Evolutionary conservation across 1,139 yeast genomes (phyloP).

Genomic region (Candida sanyaensis): DNA sequence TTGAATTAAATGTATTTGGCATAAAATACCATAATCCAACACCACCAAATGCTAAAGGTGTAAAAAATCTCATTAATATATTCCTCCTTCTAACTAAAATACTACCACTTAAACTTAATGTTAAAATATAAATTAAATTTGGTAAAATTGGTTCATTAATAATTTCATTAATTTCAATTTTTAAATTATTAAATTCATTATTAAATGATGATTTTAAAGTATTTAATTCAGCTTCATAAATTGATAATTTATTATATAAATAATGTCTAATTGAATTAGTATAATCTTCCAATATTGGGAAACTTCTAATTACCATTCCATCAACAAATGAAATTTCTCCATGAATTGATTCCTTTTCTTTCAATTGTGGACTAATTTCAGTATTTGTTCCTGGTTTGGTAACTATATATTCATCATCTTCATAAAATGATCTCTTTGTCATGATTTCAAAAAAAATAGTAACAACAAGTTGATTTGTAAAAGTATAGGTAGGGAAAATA

Average conservation of each 20-base stretch:
- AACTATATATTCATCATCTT: constrained; percentile 48
- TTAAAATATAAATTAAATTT: constrained; percentile 51
- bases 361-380: constrained; percentile 35
- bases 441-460: constrained; percentile 8
- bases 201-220: constrained; percentile 47
- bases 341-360: constrained; percentile 40
- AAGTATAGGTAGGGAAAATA: too few relatives aligned
- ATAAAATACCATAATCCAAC: constrained; percentile 38
- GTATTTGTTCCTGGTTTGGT: constrained; percentile 51
- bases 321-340: constrained; percentile 44
- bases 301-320: constrained; percentile 55
- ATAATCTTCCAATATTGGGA: constrained; percentile 47
- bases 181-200: constrained; percentile 39
- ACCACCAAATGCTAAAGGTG: constrained; percentile 53
- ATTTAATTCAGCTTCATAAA: constrained; percentile 41
- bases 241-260: constrained; percentile 37
- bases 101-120: constrained; percentile 57
- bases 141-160: constrained; percentile 55
- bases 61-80: constrained; percentile 49
- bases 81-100: constrained; percentile 49
- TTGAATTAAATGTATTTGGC: constrained; percentile 34
- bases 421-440: constrained; percentile 47
- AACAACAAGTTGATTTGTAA: too few relatives aligned
- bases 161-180: constrained; percentile 23
- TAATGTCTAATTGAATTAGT: constrained; percentile 38